Evolutionary conservation across 768 basidiomycete species (phyloP).

Genomic region (Naganishia onofrii): DNA sequence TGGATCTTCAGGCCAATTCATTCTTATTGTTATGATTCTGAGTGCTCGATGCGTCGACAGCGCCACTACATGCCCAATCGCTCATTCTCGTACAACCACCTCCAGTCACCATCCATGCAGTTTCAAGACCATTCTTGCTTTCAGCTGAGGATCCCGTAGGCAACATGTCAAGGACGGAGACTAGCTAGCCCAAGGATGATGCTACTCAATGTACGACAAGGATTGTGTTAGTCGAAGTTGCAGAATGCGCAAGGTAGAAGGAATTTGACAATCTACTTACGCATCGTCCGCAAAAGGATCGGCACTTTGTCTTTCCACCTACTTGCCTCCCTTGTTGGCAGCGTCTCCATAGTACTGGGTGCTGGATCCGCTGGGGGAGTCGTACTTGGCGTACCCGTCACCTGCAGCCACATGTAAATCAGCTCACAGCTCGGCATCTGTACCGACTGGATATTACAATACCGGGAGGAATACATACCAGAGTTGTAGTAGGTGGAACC

Average conservation of each 20-base stretch:
- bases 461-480: neutral
- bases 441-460: neutral
- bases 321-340: slow-evolving; percentile 19
- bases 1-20: too few species aligned
- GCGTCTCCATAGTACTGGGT: slow-evolving; percentile 20
- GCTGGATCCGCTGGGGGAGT: slow-evolving; percentile 6
- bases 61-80: neutral
- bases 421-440: neutral
- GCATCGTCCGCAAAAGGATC: neutral
- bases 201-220: too few species aligned
- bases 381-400: slow-evolving; percentile 19
- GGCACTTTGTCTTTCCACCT: neutral
- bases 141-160: too few species aligned
- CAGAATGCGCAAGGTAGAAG: too few species aligned
- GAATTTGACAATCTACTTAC: neutral
- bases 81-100: neutral
- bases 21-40: neutral
- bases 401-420: neutral
- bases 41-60: neutral
- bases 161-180: too few species aligned
- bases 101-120: too few species aligned
- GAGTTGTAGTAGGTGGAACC: slow-evolving; percentile 24
- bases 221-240: too few species aligned
- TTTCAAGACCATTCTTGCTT: too few species aligned
- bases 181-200: too few species aligned